Base-by-base conservation (phyloP, 805 yeast species). In the Yamadazyma insecticola region DNA sequence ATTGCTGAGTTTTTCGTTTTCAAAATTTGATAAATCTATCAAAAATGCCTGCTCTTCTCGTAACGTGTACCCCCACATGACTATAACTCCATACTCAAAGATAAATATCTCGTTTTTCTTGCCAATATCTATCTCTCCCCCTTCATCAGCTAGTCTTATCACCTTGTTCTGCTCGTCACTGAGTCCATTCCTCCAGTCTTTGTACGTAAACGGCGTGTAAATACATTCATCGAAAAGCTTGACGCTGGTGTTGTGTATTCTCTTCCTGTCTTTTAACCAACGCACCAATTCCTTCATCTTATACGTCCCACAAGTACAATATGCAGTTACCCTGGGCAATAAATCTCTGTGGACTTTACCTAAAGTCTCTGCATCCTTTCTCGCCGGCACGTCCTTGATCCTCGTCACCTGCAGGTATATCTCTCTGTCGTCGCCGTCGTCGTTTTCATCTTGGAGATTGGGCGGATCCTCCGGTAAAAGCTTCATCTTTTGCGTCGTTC, bases 21-120 rank as follows among this genome's bases (percentile, higher is more conserved):
- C 98, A 57, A 89, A 92, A 39, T 76, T 77, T n/a, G 90, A 95
- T 44, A 92, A 62, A 50, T 90, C 97, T 30, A 72, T 72, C 33
- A 92, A 60, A 45, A 92, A 85, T 30, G 87, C 78, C 32, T 68
- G 66, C 52, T 92, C 98, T 56, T 92, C 97, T 32, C 77, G 72
- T 32, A 77, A 71, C 2, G 87, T 76, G 50, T 86, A 92, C 0
- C 98, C 98, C 98, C 98, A 92, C 65, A 92, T 61, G 1, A 92
- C 95, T 19, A 87, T 78, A n/a, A 92, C 98, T 13, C 98, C 98
- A 56, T 92, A 92, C 48, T 89, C 96, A 62, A 92, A 92, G 6
- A 92, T 66, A 50, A 89, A 92, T 6, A 88, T 67, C 51, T 89
- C 97, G 7, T 80, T 80, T 37, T 75, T 71, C 46, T 80, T 81